Base-by-base conservation (phyloP, 257 asterid species). In the Craterostigma plantagineum region DNA sequence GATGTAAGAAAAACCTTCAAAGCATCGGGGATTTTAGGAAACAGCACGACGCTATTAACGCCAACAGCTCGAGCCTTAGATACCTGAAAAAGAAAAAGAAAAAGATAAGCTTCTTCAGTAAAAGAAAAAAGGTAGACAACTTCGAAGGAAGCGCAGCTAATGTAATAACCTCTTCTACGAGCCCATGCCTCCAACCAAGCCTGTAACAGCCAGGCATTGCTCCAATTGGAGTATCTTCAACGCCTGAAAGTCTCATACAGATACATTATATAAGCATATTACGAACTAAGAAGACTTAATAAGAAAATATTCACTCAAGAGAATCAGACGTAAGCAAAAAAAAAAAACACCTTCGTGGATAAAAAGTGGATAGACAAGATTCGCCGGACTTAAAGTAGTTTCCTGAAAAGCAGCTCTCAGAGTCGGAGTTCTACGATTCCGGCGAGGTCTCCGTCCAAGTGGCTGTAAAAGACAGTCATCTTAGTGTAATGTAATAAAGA, bases 191-290 rank as follows among this genome's bases (percentile, higher is more conserved):
- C 98, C 95, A 87, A 18, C 98, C 98, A 39, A 87, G 93, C 66
- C 98, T 74, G 53, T 74, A 87, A 55, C 98, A 87, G 50, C 98
- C 95, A 14, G 98, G 98, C 98, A 90, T 90, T 42, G 98, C 95
- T 62, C 95, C 95, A 54, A 90, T 90, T 30, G 95, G 93, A 12
- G 83, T 76, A 60, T 87, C 95, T 62, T 82, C 93, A 65, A 79
- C 93, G 56, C 98, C 98, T 87, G 72, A 51, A 56, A 53, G 42
- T 33, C 38, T 37, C 47, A 46, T 37, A 59, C n/a, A 11, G 43
- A 36, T 45, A 33, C 12, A 14, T 33, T 30, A 48, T 52, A 23
- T 46, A 10, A 56, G 38, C 14, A 43, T 17, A 34, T 10, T n/a
- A 39, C 38, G 50, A 52, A 14, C 6, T 10, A 43, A 57, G 34